Evolutionary conservation across 768 basidiomycete genomes (phyloP), one percentile per base, ranked within the genome.

Genomic region (Pleurotus eryngii): DNA sequence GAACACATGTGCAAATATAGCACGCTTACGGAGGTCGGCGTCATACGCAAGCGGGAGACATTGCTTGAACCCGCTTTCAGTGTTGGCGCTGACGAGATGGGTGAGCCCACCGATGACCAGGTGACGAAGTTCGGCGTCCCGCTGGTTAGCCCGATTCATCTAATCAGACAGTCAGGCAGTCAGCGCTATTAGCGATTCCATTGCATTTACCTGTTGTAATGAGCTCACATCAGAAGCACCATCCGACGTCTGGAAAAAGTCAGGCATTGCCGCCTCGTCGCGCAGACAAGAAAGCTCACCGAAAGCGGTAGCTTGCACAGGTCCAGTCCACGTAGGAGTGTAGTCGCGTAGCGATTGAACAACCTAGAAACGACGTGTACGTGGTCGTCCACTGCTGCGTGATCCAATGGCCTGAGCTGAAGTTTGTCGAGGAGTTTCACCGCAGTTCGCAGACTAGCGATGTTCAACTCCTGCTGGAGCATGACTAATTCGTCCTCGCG

Each of bases 41-140:
- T 91, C 87, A 63, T 92, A 93, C 1, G 89, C 90, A 58, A 90
- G 76, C 4, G 85, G 74, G 18, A 95, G 81, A 64, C 89, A 93
- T 67, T 95, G 91, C 68, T 93, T 94, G 66, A 95, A 85, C 4
- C 92, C 94, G 63, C 84, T 87, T 65, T 95, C 91, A 14, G 90
- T 86, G 66, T 96, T 96, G 11, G 92, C 83, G 35, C 80, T 82
- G 56, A 96, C 86, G 5, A 96, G 76, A 59, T 93, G 86, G 0
- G 92, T 82, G 5, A 96, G 80, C 1, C 89, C 91, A 4, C 84
- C 81, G 58, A 95, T 89, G 43, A 92, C 85, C 14, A 91, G 74
- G 58, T 92, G 87, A 12, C 88, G 83, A 40, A 92, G 71, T 57
- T 88, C 86, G 0, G 80, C 79, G 53, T 83, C 83, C 62, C 77